Evolutionary conservation across 108 stramenopile genomes (phyloP).

Genomic region (Stephanodiscus triporus): DNA sequence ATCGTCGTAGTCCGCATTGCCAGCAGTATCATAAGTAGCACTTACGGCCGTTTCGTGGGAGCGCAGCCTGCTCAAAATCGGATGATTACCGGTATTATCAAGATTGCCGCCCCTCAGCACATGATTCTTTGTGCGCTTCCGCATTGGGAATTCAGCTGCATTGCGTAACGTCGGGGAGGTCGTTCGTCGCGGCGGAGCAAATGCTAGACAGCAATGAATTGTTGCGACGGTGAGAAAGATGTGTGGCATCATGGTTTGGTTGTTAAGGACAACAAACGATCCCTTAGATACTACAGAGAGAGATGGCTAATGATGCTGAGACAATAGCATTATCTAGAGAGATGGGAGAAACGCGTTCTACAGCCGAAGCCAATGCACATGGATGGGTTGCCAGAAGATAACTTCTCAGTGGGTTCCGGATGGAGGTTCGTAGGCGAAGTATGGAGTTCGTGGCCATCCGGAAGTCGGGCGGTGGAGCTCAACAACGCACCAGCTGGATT

Average conservation of each 20-base stretch:
- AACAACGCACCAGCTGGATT: too few relatives aligned
- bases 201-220: constrained; percentile 24
- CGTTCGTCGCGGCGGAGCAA: constrained; percentile 11
- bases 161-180: background rate
- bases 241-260: background rate
- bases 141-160: background rate
- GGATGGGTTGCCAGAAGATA: too few relatives aligned
- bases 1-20: background rate
- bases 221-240: constrained; percentile 6
- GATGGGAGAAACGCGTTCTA: too few relatives aligned
- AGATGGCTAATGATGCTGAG: background rate
- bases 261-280: background rate
- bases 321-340: too few relatives aligned
- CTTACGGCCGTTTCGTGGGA: background rate
- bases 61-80: background rate
- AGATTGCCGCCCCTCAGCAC: background rate
- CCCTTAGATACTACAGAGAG: background rate
- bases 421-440: too few relatives aligned
- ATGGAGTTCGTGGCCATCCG: too few relatives aligned
- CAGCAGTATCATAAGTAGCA: background rate
- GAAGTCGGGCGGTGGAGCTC: too few relatives aligned
- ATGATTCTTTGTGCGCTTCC: background rate
- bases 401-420: too few relatives aligned
- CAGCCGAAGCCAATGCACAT: too few relatives aligned
- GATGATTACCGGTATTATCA: background rate